phyloP scores from a whole-genome alignment of 306 rosid species.

The Quercus bicolor region DNA sequence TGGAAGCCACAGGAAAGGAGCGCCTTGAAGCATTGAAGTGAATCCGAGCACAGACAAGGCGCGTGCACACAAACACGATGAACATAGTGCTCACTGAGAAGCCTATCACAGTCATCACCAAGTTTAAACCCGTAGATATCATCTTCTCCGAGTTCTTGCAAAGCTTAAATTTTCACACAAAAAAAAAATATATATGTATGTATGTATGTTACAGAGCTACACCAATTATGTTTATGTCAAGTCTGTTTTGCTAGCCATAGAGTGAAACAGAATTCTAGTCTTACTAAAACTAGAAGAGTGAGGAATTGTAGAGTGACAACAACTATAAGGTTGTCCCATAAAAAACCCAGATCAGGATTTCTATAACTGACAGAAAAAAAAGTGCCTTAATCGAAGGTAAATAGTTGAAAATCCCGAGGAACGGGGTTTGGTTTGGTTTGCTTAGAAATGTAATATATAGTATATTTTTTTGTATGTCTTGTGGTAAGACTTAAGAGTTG shows the following conservation, averaged over 20 bases:
- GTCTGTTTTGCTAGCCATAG: background rate
- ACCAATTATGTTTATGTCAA: background rate
- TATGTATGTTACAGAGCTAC: background rate
- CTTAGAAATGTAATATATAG: too few species aligned
- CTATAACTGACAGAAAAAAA: too few species aligned
- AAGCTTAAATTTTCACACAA: conserved; percentile 13
- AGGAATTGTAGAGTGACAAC: background rate
- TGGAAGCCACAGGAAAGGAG: conserved; percentile 68
- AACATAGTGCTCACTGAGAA: conserved; percentile 91
- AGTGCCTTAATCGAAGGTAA: too few species aligned
- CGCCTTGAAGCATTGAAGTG: conserved; percentile 74
- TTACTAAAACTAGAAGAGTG: background rate
- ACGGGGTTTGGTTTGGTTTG: too few species aligned
- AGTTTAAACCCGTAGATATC: conserved; percentile 79
- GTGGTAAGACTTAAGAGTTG: background rate
- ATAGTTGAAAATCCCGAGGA: too few species aligned
- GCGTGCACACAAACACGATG: conserved; percentile 84
- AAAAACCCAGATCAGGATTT: background rate
- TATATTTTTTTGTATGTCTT: background rate
- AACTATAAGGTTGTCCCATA: background rate
- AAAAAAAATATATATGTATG: background rate
- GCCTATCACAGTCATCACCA: conserved; percentile 97
- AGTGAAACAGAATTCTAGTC: conserved; percentile 1
- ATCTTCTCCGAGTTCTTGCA: conserved; percentile 18
- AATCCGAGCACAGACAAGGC: conserved; percentile 89